A percentile compares a stretch with the other conserved stretches of the same genome.
Conservation (phyloP, 2,329 filamentous ascomycete genomes). For the Epichloe sp. region DNA sequence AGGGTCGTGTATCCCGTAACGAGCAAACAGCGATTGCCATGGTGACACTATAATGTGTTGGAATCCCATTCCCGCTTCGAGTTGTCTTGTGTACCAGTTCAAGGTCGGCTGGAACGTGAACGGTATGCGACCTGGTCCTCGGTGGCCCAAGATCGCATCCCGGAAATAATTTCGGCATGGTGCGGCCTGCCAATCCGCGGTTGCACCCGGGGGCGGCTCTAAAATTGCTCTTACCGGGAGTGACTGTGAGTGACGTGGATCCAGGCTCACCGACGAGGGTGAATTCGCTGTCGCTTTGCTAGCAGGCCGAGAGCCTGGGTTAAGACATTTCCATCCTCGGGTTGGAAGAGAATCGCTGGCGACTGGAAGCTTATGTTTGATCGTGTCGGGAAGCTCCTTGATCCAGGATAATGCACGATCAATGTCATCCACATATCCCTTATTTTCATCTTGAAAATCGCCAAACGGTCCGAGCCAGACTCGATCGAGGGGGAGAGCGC, state of each 20-base stretch:
- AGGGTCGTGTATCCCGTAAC: conserved; percentile 14
- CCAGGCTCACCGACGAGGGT: not conserved
- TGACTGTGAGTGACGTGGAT: not conserved
- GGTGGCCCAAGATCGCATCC: conserved; percentile 4
- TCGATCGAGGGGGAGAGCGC: conserved; percentile 20
- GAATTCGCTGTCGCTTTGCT: not conserved
- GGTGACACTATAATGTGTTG: conserved; percentile 33
- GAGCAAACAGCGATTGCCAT: conserved; percentile 29
- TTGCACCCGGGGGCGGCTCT: conserved; percentile 28
- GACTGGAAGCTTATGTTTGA: conserved; percentile 24
- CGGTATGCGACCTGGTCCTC: not conserved
- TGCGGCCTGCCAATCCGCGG: not conserved
- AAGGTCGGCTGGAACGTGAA: conserved; percentile 34
- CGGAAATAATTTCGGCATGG: conserved; percentile 27
- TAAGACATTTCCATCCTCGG: conserved; percentile 27
- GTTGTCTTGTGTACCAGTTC: conserved; percentile 38
- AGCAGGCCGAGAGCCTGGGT: not conserved
- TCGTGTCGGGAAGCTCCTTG: conserved; percentile 17
- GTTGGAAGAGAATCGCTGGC: conserved; percentile 12
- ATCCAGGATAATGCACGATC: conserved; percentile 30
- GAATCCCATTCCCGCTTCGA: conserved; percentile 32
- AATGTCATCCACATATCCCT: conserved; percentile 20
- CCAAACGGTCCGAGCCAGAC: conserved; percentile 33
- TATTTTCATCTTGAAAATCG: conserved; percentile 8
- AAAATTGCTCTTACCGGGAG: conserved; percentile 26